Percentiles rank a stretch among this genome's conserved stretches.
Evolutionary conservation across 2,329 filamentous ascomycete genomes (phyloP).

Genomic region (Trichoderma cornu-damae): DNA sequence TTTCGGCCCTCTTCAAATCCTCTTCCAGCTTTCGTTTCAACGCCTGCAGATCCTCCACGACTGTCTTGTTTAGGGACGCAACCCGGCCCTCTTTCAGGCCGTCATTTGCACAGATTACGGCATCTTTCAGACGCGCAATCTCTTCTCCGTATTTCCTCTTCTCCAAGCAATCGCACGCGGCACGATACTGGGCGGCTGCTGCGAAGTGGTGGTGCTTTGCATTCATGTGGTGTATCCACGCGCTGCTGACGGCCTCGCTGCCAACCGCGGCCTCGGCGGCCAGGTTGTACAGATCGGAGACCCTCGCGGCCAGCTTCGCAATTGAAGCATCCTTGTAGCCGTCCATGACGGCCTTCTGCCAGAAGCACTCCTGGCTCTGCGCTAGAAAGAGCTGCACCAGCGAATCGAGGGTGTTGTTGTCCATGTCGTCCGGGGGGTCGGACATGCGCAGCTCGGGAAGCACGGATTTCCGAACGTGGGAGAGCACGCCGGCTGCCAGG

Average conservation of each 20-base stretch:
- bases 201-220: constrained; percentile 98
- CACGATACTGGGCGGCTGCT: constrained; percentile 87
- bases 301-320: constrained; percentile 79
- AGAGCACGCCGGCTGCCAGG: constrained; percentile 76
- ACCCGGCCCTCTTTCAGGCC: constrained; percentile 74
- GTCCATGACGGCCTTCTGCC: constrained; percentile 95
- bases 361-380: constrained; percentile 95
- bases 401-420: constrained; percentile 77
- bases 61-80: constrained; percentile 71
- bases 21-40: constrained; percentile 79
- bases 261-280: constrained; percentile 82
- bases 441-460: constrained; percentile 77
- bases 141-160: constrained; percentile 95
- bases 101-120: constrained; percentile 75
- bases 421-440: constrained; percentile 92
- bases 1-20: constrained; percentile 86
- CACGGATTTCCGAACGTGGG: constrained; percentile 68
- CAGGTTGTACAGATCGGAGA: constrained; percentile 83
- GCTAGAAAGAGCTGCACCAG: constrained; percentile 79
- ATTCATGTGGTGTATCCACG: constrained; percentile 97
- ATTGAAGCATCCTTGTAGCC: constrained; percentile 88
- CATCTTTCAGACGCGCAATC: constrained; percentile 78
- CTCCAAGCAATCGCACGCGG: constrained; percentile 85
- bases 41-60: constrained; percentile 75
- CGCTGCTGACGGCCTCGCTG: constrained; percentile 81